These are phyloP conservation scores for Naganishia sp. DNA, from an alignment of 1,284 basidiomycete genomes.

Conservation along the genomic window DNA sequence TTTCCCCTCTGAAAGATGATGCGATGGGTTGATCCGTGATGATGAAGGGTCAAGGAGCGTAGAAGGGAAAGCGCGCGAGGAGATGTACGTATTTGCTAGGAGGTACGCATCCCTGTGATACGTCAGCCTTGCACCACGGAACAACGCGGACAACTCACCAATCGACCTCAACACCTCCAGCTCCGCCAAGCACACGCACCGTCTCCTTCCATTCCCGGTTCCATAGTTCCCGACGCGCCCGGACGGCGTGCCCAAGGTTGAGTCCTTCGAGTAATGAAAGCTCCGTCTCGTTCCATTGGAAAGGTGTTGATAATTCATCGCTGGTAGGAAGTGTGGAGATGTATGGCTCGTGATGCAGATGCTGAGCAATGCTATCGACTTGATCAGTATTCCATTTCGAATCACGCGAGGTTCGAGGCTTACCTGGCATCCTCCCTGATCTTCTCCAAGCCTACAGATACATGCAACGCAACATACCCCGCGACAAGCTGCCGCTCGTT, in stretches of 20 bases:
- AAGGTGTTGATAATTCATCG: conserved; percentile 66
- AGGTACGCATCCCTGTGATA: conserved; percentile 67
- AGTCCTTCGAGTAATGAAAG: conserved; percentile 68
- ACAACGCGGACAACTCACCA: conserved; percentile 60
- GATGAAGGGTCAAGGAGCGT: conserved; percentile 64
- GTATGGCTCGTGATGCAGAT: conserved; percentile 62
- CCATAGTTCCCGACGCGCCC: conserved; percentile 65
- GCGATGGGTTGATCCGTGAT: conserved; percentile 34
- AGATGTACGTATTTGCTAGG: conserved; percentile 70
- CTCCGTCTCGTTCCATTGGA: conserved; percentile 70
- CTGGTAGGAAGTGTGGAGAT: conserved; percentile 65
- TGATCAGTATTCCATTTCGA: conserved; percentile 5
- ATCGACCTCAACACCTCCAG: conserved; percentile 56
- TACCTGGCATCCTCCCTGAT: conserved; percentile 32
- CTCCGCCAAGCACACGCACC: conserved; percentile 49
- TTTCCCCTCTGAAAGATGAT: conserved; percentile 12
- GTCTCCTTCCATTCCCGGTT: conserved; percentile 60
- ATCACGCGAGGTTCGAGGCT: conserved; percentile 5
- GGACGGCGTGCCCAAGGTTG: conserved; percentile 72
- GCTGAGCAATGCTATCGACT: conserved; percentile 5
- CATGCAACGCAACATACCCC: conserved; percentile 71
- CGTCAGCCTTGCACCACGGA: background rate
- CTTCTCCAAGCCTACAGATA: conserved; percentile 54
- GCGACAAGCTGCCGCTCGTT: conserved; percentile 71
- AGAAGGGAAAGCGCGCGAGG: conserved; percentile 85